Evolutionary conservation across 1,284 basidiomycete genomes (phyloP), one percentile per base, ranked within the genome.

Genomic region (Thelephora terrestris): DNA sequence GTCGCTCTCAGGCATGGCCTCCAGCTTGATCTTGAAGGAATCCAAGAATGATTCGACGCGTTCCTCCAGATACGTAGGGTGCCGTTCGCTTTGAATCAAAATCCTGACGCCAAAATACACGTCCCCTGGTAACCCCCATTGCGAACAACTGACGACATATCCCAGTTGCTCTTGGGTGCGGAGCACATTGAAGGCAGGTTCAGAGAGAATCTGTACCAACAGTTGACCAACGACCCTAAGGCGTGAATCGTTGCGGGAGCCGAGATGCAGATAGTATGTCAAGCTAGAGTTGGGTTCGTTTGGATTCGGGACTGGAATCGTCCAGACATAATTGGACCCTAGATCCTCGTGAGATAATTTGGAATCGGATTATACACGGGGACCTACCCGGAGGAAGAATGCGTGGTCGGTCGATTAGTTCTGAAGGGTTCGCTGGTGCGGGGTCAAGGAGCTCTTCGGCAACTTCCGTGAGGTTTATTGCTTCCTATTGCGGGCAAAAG

Each of bases 111-210:
- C 94, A 55, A 79, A 76, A 49, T 84, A 76, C 34, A 80, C 84
- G 2, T 75, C 70, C 10, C 85, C 81, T 23, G 76, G 60, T 39
- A 83, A 62, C 23, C 69, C 61, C 73, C 75, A 78, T 34, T 71
- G 65, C 0, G 75, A 71, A 48, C 78, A 78, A 3, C 71, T 76
- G 37, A 92, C 91, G 45, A 95, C 75, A 63, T 99, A 99, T 10
- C 96, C 96, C 0, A 99, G 76, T 65, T 99, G 96, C 64, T 99
- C 92, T 64, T 93, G 85, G 2, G 95, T 98, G n/a, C 96, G 83
- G 37, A 99, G 76, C 34, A 85, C 72, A 61, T 96, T 86, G 68
- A 99, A 99, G n/a, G 85, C 78, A 0, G 95, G 94, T 60, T 99
- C 96, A 9, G 75, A 71, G 32, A 91, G 71, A 52, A 96, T 85